These are phyloP conservation scores for Leptodermis oblonga DNA, from an alignment of 257 asterid species.

Conservation along the genomic window DNA sequence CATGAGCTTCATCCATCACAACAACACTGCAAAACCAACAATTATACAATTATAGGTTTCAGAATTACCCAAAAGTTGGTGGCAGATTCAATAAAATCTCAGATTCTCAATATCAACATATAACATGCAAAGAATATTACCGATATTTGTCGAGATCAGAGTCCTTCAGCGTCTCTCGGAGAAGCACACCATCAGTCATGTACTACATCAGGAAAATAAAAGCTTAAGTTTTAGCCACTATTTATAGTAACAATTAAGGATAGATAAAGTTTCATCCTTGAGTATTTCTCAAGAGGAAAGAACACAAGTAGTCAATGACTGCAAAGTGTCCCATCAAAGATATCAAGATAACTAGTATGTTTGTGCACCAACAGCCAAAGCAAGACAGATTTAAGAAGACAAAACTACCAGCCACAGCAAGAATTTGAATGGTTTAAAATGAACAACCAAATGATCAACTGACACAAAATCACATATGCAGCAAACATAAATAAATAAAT, in stretches of 20 bases:
- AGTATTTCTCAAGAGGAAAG: not conserved
- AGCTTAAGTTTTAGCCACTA: not conserved
- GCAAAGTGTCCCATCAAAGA: not conserved
- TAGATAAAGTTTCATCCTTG: not conserved
- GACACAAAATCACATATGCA: too few relatives aligned
- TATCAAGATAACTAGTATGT: not conserved
- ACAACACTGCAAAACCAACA: slow-evolving; percentile 50
- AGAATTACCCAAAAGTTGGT: not conserved
- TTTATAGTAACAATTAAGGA: not conserved
- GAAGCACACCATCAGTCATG: slow-evolving; percentile 99
- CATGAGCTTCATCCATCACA: slow-evolving; percentile 99
- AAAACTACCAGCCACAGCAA: not conserved
- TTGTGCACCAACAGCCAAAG: not conserved
- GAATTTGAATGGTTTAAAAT: not conserved
- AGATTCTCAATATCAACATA: slow-evolving; percentile 14
- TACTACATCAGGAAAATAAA: slow-evolving; percentile 43
- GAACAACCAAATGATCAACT: not conserved
- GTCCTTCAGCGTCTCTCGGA: slow-evolving; percentile 91
- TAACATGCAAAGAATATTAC: slow-evolving; percentile 27
- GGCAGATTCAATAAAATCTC: slow-evolving; percentile 7
- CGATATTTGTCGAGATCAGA: slow-evolving; percentile 91
- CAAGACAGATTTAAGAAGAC: slow-evolving; percentile 1
- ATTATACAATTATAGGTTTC: not conserved
- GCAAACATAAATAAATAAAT: not conserved
- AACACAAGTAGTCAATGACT: not conserved